Conservation (phyloP, 1,284 basidiomycete genomes). For the Leccinum pallidistipes region DNA sequence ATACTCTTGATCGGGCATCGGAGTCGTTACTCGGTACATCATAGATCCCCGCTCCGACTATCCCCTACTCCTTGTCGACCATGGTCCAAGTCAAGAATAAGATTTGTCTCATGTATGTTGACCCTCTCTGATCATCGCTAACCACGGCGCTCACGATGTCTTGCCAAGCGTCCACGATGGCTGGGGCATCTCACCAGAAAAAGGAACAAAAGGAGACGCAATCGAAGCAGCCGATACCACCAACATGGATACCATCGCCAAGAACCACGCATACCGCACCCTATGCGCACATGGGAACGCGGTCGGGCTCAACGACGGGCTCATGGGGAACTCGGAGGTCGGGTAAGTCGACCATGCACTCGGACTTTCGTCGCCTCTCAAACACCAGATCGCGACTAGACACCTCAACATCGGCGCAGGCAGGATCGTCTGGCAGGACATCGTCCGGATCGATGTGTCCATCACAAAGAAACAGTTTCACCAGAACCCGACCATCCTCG, state of each 20-base stretch:
- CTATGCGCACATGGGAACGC: constrained; percentile 85
- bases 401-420: constrained; percentile 93
- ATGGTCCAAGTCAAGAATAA: constrained; percentile 73
- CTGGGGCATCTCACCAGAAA: constrained; percentile 76
- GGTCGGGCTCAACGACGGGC: constrained; percentile 85
- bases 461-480: constrained; percentile 89
- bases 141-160: constrained; percentile 1
- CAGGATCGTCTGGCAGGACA: constrained; percentile 93
- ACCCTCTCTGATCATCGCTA: not conserved
- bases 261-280: constrained; percentile 72
- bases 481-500: constrained; percentile 72
- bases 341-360: constrained; percentile 55
- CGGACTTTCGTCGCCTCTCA: not conserved
- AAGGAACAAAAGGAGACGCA: constrained; percentile 80
- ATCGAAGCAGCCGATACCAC: constrained; percentile 81
- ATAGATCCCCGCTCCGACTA: too few relatives aligned
- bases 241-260: constrained; percentile 82
- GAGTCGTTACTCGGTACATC: too few relatives aligned
- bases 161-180: constrained; percentile 83
- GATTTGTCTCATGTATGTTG: constrained; percentile 84
- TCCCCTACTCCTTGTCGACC: constrained; percentile 6
- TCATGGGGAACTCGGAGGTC: constrained; percentile 96
- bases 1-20: too few relatives aligned
- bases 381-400: constrained; percentile 39
- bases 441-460: constrained; percentile 86